These are phyloP conservation scores for Hibiscus trionum DNA, from an alignment of 345 rosid genomes.

Conservation along the genomic window DNA sequence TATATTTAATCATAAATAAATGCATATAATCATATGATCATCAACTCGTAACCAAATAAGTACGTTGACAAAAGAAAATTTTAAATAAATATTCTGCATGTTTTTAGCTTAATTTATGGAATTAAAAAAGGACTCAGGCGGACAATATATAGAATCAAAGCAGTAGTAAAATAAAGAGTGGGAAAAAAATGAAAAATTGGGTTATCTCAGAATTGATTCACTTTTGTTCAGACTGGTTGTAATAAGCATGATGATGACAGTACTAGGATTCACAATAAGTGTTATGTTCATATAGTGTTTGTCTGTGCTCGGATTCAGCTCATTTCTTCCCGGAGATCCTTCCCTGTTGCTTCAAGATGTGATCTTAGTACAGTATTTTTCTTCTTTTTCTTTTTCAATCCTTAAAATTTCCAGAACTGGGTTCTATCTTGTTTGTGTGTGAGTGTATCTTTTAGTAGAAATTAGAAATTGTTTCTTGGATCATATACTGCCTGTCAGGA, in stretches of 20 bases:
- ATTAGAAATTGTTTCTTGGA: background rate
- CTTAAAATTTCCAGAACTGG: background rate
- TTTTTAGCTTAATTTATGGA: too few relatives aligned
- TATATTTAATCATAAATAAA: too few relatives aligned
- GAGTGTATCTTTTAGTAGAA: background rate
- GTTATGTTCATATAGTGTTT: background rate
- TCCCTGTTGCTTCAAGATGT: background rate
- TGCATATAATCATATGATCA: too few relatives aligned
- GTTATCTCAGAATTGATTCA: background rate
- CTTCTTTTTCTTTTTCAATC: background rate
- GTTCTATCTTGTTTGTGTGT: background rate
- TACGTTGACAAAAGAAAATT: too few relatives aligned
- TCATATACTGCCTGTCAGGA: background rate
- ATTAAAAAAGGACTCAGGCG: too few relatives aligned
- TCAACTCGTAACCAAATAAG: too few relatives aligned
- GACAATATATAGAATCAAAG: too few relatives aligned
- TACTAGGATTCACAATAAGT: background rate
- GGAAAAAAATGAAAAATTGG: background rate
- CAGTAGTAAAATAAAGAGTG: background rate
- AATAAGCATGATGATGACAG: background rate
- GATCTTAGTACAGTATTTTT: background rate
- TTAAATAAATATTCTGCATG: too few relatives aligned
- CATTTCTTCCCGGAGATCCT: background rate
- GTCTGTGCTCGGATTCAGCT: background rate
- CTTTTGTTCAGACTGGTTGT: background rate